A percentile compares a stretch with the other conserved stretches of the same genome.
Conservation (phyloP, 1,139 yeast genomes). For the Lodderomyces margitis region DNA sequence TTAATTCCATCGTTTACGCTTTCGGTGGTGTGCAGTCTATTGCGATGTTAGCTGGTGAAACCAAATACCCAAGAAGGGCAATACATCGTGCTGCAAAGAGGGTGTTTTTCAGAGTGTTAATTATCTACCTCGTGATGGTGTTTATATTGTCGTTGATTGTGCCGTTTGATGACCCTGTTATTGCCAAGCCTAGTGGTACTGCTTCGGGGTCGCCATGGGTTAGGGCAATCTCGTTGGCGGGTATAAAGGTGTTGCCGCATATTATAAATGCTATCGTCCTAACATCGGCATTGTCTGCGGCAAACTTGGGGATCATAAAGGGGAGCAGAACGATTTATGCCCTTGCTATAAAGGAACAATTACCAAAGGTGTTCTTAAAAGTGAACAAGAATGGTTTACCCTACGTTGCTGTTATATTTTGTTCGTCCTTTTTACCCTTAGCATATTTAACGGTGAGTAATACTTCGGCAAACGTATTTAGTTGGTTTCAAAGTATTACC, state of each 20-base stretch:
- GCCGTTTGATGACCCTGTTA: conserved; percentile 38
- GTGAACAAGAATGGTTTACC: conserved; percentile 27
- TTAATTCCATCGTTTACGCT: conserved; percentile 26
- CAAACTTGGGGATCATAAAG: conserved; percentile 41
- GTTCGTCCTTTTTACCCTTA: conserved; percentile 24
- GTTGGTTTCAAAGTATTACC: conserved; percentile 28
- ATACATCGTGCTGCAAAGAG: conserved; percentile 48
- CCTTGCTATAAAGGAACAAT: conserved; percentile 44
- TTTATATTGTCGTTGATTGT: conserved; percentile 48
- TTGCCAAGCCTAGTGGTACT: conserved; percentile 42
- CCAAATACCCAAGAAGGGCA: conserved; percentile 46
- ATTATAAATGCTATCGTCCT: conserved; percentile 50
- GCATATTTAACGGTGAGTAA: conserved; percentile 27
- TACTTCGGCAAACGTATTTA: conserved; percentile 25
- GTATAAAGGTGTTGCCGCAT: conserved; percentile 48
- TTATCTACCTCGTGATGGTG: conserved; percentile 43
- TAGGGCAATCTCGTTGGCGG: conserved; percentile 50
- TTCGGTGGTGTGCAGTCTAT: conserved; percentile 38
- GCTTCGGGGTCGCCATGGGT: conserved; percentile 56
- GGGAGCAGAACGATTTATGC: conserved; percentile 46
- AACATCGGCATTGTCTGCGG: conserved; percentile 54
- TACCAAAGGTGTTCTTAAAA: conserved; percentile 41
- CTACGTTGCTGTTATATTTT: conserved; percentile 27
- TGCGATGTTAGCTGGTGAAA: conserved; percentile 48
- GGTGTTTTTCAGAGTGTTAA: conserved; percentile 43